A percentile compares a stretch with the other conserved stretches of the same genome.
Evolutionary conservation across 2,329 filamentous ascomycete species (phyloP).

Genomic region (Colletotrichum graminicola): DNA sequence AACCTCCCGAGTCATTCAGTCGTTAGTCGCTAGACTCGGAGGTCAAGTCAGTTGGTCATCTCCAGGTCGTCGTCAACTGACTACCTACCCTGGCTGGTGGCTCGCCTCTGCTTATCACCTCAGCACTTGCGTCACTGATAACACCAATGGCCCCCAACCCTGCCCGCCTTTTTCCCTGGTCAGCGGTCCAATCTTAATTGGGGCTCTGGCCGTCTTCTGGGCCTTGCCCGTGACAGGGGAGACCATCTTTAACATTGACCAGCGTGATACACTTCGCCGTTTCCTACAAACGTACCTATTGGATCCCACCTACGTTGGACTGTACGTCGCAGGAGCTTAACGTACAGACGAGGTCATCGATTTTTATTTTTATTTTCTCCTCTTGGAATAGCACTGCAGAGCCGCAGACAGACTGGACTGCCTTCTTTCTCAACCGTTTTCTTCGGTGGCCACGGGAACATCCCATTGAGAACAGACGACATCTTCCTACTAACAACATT

Average conservation of each 20-base stretch:
- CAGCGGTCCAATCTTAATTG: slow-evolving; percentile 38
- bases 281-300: slow-evolving; percentile 20
- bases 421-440: slow-evolving; percentile 1
- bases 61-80: slow-evolving; percentile 19
- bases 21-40: slow-evolving; percentile 4
- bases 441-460: slow-evolving; percentile 2
- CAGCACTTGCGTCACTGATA: slow-evolving; percentile 43
- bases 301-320: neutral
- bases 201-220: slow-evolving; percentile 35
- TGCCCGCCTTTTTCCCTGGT: slow-evolving; percentile 33
- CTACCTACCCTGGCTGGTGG: neutral
- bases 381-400: neutral
- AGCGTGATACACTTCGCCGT: slow-evolving; percentile 37
- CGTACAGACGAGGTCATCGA: slow-evolving; percentile 5
- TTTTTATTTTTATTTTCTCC: neutral
- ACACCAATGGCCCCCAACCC: slow-evolving; percentile 30
- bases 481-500: slow-evolving; percentile 4
- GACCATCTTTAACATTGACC: slow-evolving; percentile 38
- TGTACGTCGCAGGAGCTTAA: slow-evolving; percentile 4
- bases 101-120: slow-evolving; percentile 32
- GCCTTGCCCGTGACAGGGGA: slow-evolving; percentile 36
- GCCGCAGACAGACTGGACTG: neutral
- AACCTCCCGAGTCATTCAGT: slow-evolving; percentile 33
- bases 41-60: slow-evolving; percentile 27
- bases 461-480: slow-evolving; percentile 28